Evolutionary conservation across 2,329 filamentous ascomycete genomes (phyloP).

Genomic region (Pleurostoma richardsiae): DNA sequence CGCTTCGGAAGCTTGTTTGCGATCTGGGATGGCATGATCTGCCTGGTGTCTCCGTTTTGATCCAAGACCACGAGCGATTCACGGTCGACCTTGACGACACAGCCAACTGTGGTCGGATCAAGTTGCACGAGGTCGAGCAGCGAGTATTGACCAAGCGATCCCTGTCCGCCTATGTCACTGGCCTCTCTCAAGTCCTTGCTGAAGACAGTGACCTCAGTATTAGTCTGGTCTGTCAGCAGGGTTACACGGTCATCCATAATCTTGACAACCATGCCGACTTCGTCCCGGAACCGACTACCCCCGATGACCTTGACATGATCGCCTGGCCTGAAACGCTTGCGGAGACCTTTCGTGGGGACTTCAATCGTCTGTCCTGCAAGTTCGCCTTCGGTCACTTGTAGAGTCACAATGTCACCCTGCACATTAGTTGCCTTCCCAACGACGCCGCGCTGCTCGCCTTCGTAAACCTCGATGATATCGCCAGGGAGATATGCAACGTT

Average conservation of each 20-base stretch:
- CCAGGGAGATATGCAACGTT: constrained; percentile 85
- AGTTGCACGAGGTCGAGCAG: constrained; percentile 93
- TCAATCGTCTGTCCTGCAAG: constrained; percentile 82
- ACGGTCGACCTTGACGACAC: constrained; percentile 90
- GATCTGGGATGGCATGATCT: constrained; percentile 85
- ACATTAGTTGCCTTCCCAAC: constrained; percentile 81
- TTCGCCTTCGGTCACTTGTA: constrained; percentile 78
- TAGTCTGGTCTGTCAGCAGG: constrained; percentile 85
- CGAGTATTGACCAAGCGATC: constrained; percentile 80
- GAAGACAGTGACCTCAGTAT: constrained; percentile 93
- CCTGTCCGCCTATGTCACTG: constrained; percentile 83
- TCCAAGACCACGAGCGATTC: constrained; percentile 88
- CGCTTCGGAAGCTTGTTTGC: constrained; percentile 81
- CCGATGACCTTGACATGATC: constrained; percentile 99
- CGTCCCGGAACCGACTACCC: constrained; percentile 87
- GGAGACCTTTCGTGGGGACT: constrained; percentile 84
- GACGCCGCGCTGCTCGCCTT: constrained; percentile 91
- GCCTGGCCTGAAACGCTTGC: constrained; percentile 88
- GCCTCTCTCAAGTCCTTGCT: constrained; percentile 95
- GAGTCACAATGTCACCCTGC: constrained; percentile 85
- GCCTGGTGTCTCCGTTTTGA: constrained; percentile 78
- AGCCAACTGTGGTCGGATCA: constrained; percentile 86
- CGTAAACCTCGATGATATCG: constrained; percentile 93
- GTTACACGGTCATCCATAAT: constrained; percentile 91
- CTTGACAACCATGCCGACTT: constrained; percentile 94